These are phyloP conservation scores for Populus hybrid DNA, from an alignment of 441 rosid species.

Conservation along the genomic window DNA sequence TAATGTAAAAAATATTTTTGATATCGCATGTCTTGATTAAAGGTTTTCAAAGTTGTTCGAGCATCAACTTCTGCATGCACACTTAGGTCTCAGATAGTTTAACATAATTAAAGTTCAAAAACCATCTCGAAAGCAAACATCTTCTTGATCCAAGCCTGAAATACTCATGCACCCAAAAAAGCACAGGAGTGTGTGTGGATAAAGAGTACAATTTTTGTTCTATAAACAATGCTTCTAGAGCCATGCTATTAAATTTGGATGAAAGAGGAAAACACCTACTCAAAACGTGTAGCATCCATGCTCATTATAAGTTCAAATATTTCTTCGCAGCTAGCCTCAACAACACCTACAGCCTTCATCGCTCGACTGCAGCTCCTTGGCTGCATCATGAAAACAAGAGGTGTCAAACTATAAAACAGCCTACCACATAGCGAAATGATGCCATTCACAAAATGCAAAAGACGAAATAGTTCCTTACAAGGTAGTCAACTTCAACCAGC, in stretches of 20 bases:
- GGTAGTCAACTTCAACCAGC: constrained; percentile 98
- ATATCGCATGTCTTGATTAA: background rate
- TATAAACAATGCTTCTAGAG: constrained; percentile 15
- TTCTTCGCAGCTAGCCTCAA: constrained; percentile 97
- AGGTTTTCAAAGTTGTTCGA: background rate
- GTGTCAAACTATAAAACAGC: constrained; percentile 22
- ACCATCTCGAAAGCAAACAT: background rate
- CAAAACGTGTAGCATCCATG: constrained; percentile 99
- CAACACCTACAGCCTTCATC: constrained; percentile 99
- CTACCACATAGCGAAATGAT: constrained; percentile 16
- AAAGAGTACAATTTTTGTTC: background rate
- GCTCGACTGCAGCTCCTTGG: constrained; percentile 99
- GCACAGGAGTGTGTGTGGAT: background rate
- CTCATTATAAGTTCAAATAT: constrained; percentile 98
- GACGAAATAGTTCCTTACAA: constrained; percentile 49
- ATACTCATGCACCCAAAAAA: background rate
- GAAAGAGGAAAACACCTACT: constrained; percentile 64
- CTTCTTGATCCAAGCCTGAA: constrained; percentile 2
- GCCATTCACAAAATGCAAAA: constrained; percentile 14
- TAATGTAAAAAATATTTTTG: background rate
- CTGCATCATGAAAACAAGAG: constrained; percentile 43
- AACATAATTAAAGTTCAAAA: background rate
- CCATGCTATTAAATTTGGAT: constrained; percentile 8
- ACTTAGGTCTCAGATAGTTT: background rate
- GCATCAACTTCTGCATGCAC: background rate